These are phyloP conservation scores for Entamoeba dispar DNA, from an alignment of 208 protist genomes.

Conservation along the genomic window DNA sequence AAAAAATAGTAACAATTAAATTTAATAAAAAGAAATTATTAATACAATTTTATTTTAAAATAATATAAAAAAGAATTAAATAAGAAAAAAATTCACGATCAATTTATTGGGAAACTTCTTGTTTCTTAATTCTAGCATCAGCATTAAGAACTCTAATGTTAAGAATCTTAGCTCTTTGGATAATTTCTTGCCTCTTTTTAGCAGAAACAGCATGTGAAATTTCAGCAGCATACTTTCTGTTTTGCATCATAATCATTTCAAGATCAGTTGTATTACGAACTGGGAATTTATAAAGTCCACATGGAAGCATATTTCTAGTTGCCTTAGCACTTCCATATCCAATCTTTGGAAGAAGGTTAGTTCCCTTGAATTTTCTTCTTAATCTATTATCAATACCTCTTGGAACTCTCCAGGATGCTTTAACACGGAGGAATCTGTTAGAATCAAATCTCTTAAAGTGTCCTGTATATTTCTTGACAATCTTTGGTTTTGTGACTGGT, in stretches of 20 bases:
- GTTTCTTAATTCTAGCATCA: constrained; percentile 56
- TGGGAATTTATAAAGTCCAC: constrained; percentile 83
- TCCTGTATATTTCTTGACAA: constrained; percentile 88
- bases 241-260: constrained; percentile 95
- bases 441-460: constrained; percentile 76
- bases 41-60: background rate
- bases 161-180: constrained; percentile 81
- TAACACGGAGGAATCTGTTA: constrained; percentile 69
- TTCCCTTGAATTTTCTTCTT: constrained; percentile 82
- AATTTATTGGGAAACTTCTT: background rate
- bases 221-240: constrained; percentile 89
- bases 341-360: constrained; percentile 77
- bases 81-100: background rate
- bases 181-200: constrained; percentile 73
- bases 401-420: constrained; percentile 77
- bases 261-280: constrained; percentile 74
- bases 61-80: background rate
- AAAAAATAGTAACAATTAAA: too few species aligned
- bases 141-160: constrained; percentile 84
- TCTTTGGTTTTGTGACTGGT: constrained; percentile 55
- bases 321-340: constrained; percentile 86
- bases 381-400: constrained; percentile 90
- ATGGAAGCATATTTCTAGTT: constrained; percentile 74
- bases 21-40: too few species aligned
- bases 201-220: constrained; percentile 77